Evolutionary conservation across 1,284 basidiomycete species (phyloP).

Genomic region (Sanghuangporus weigelae): DNA sequence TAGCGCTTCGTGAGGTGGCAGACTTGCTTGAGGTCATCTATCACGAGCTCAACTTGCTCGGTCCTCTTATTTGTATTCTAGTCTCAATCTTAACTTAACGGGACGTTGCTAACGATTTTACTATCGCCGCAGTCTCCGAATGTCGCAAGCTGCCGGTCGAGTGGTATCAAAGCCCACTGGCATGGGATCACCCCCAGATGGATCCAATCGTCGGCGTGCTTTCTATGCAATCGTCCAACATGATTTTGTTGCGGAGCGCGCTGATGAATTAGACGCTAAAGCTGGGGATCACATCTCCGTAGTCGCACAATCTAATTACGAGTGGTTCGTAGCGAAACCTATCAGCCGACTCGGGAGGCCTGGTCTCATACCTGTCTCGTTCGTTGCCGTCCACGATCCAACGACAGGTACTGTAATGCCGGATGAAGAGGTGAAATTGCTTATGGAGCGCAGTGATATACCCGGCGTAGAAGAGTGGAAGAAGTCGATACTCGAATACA

Average conservation of each 20-base stretch:
- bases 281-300: conserved; percentile 91
- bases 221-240: conserved; percentile 94
- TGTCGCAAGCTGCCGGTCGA: conserved; percentile 31
- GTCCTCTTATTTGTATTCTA: neutral
- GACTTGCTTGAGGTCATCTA: neutral
- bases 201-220: conserved; percentile 48
- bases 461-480: conserved; percentile 99
- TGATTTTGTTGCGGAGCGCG: conserved; percentile 91
- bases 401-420: conserved; percentile 68
- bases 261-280: conserved; percentile 94
- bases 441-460: conserved; percentile 82
- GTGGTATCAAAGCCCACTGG: conserved; percentile 23
- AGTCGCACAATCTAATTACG: conserved; percentile 85
- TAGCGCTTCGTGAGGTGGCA: neutral
- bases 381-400: conserved; percentile 95
- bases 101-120: neutral
- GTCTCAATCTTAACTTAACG: neutral
- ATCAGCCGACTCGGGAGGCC: conserved; percentile 93
- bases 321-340: conserved; percentile 91
- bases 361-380: conserved; percentile 93
- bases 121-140: conserved; percentile 31
- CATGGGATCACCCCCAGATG: conserved; percentile 25
- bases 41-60: neutral
- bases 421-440: conserved; percentile 60
- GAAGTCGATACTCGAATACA: conserved; percentile 90